Evolutionary conservation across 371 early-diverging fungal species (phyloP).

Genomic region (Mortierella sp.): DNA sequence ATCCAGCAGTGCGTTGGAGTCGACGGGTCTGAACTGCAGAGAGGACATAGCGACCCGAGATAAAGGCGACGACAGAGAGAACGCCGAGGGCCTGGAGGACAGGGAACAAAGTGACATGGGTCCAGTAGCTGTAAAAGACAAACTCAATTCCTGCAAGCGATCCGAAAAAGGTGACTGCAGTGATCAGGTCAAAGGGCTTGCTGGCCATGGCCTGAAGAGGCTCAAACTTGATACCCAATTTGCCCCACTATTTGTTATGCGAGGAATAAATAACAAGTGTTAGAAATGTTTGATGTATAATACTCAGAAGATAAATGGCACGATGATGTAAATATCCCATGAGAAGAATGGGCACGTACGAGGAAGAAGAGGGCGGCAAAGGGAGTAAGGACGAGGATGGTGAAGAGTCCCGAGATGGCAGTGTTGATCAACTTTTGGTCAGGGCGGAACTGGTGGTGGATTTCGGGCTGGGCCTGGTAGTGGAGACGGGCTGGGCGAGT

Average conservation of each 20-base stretch:
- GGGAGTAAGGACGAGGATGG: constrained; percentile 72
- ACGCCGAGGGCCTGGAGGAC: constrained; percentile 74
- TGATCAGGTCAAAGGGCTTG: constrained; percentile 56
- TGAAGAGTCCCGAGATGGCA: constrained; percentile 71
- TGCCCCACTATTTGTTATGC: constrained; percentile 30
- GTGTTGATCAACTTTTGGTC: constrained; percentile 74
- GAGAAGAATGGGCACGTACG: constrained; percentile 60
- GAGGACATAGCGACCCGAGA: constrained; percentile 75
- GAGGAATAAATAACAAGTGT: background rate
- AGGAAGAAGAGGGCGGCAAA: constrained; percentile 71
- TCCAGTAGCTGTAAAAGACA: constrained; percentile 81
- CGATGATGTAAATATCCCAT: background rate
- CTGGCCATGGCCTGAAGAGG: constrained; percentile 36
- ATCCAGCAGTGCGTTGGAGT: constrained; percentile 36
- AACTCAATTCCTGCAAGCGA: constrained; percentile 70
- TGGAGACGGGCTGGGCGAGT: constrained; percentile 36
- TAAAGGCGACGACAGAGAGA: constrained; percentile 66
- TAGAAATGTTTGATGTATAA: background rate
- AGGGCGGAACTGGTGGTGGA: constrained; percentile 76
- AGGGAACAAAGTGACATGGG: constrained; percentile 78
- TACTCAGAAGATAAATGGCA: background rate
- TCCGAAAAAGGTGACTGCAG: constrained; percentile 69
- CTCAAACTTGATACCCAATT: constrained; percentile 48
- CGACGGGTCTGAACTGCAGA: constrained; percentile 62
- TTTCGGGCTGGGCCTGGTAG: constrained; percentile 71